phyloP scores from a whole-genome alignment of 2,329 filamentous ascomycete species.

The Ceratocystis cubensis region DNA sequence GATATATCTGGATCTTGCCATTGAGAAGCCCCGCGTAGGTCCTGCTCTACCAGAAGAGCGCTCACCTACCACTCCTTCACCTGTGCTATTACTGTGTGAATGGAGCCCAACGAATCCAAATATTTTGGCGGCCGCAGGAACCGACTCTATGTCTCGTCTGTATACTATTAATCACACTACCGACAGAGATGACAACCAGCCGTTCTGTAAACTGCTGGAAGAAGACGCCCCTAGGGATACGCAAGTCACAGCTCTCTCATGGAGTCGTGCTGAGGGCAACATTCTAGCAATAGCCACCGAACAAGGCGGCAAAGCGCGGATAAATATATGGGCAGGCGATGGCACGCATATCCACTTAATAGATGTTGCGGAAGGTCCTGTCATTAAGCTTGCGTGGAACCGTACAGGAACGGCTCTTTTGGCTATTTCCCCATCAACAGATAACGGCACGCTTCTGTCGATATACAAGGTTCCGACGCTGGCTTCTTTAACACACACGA shows the following conservation, averaged over 20 bases:
- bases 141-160: slow-evolving; percentile 57
- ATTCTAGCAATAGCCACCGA: slow-evolving; percentile 48
- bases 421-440: slow-evolving; percentile 38
- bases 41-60: slow-evolving; percentile 26
- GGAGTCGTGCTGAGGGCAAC: slow-evolving; percentile 42
- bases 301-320: slow-evolving; percentile 36
- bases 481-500: slow-evolving; percentile 30
- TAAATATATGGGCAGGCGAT: slow-evolving; percentile 45
- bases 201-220: slow-evolving; percentile 39
- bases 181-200: slow-evolving; percentile 29
- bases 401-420: slow-evolving; percentile 42
- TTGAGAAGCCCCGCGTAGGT: slow-evolving; percentile 30
- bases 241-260: slow-evolving; percentile 47
- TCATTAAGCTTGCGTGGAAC: slow-evolving; percentile 52
- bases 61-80: slow-evolving; percentile 31
- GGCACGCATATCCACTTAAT: slow-evolving; percentile 41
- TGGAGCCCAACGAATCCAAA: slow-evolving; percentile 54
- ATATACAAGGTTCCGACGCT: slow-evolving; percentile 30
- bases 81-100: slow-evolving; percentile 55
- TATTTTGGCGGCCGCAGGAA: slow-evolving; percentile 54
- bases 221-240: slow-evolving; percentile 40
- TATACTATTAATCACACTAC: slow-evolving; percentile 50
- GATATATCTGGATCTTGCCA: slow-evolving; percentile 45
- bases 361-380: slow-evolving; percentile 46
- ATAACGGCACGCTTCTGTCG: slow-evolving; percentile 29